Conservation (phyloP, 306 rosid genomes). For the Vigna angularis region DNA sequence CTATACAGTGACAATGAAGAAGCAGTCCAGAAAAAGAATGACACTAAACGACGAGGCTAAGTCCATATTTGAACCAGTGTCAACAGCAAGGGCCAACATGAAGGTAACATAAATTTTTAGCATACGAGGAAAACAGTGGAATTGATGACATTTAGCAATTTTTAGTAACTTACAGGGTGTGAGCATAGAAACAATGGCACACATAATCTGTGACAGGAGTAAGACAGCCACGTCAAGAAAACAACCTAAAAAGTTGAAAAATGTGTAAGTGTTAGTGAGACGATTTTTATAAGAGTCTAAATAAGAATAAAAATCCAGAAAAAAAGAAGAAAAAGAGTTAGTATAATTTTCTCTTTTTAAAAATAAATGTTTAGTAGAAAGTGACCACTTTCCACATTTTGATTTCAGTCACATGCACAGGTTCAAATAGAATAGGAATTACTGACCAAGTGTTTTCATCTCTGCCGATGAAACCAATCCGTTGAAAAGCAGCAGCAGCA, state of each 20-base stretch:
- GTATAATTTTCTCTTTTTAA: too few species aligned
- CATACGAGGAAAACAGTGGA: background rate
- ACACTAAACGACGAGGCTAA: background rate
- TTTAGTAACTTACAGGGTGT: background rate
- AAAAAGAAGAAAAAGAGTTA: too few species aligned
- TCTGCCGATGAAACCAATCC: background rate
- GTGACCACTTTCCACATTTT: too few species aligned
- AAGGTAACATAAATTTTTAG: background rate
- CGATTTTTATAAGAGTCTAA: too few species aligned
- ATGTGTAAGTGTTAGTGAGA: too few species aligned
- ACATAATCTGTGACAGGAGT: background rate
- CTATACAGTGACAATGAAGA: background rate
- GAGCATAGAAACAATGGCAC: background rate
- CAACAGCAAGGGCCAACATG: background rate
- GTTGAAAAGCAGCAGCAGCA: background rate
- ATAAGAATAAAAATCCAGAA: too few species aligned
- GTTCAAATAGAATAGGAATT: background rate
- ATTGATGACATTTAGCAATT: background rate
- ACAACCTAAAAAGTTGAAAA: too few species aligned
- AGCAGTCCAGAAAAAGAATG: background rate
- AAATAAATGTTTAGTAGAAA: too few species aligned
- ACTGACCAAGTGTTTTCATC: slow-evolving; percentile 16
- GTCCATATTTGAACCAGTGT: background rate
- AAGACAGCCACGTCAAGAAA: too few species aligned
- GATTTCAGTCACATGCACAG: too few species aligned